Evolutionary conservation across 441 rosid species (phyloP).

Genomic region (Mallotus repandus): DNA sequence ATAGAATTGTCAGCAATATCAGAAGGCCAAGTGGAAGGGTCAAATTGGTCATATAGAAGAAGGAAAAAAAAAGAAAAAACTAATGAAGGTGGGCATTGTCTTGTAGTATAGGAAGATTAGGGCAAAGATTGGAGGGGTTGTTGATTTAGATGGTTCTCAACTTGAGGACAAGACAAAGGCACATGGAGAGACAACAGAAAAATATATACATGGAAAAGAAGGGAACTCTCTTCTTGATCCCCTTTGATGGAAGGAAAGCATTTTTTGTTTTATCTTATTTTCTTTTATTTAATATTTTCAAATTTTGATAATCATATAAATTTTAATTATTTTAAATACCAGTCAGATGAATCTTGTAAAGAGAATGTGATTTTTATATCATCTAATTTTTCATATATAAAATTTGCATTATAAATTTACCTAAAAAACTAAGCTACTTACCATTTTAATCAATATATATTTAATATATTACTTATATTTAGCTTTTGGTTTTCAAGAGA

Average conservation of each 20-base stretch:
- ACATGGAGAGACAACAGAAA: conserved; percentile 35
- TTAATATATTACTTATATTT: too few relatives aligned
- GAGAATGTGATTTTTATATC: too few relatives aligned
- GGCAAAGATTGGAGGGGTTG: conserved; percentile 12
- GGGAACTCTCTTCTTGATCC: not conserved
- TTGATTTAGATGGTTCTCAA: conserved; percentile 40
- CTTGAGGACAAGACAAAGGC: conserved; percentile 52
- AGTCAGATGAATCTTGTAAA: too few relatives aligned
- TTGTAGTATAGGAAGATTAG: conserved; percentile 18
- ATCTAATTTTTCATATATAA: too few relatives aligned
- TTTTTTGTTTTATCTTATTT: not conserved
- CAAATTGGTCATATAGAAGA: conserved; percentile 13
- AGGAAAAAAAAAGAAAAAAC: not conserved
- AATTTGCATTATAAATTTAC: too few relatives aligned
- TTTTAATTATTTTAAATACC: too few relatives aligned
- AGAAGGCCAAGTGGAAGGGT: conserved; percentile 32
- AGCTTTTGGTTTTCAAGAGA: not conserved
- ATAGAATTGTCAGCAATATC: conserved; percentile 10
- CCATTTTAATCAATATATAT: too few relatives aligned
- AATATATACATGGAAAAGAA: too few relatives aligned
- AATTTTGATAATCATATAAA: too few relatives aligned
- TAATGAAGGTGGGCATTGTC: conserved; percentile 33
- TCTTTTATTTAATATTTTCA: not conserved
- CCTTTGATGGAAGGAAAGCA: conserved; percentile 17
- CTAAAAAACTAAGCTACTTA: too few relatives aligned